These are phyloP conservation scores for Rutidosis leptorrhynchoides DNA, from an alignment of 129 eudicot species.

Conservation along the genomic window DNA sequence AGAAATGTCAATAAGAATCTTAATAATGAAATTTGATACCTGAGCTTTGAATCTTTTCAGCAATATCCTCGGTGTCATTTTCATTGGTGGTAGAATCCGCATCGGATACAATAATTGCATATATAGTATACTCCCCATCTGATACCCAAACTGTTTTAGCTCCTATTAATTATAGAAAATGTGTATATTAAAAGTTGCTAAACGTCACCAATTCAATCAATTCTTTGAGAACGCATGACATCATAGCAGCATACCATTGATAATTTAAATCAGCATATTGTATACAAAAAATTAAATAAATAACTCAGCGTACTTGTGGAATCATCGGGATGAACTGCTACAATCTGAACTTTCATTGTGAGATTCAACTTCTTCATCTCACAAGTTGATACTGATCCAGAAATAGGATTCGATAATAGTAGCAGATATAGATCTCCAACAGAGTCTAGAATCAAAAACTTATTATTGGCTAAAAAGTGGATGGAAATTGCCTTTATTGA, in stretches of 20 bases:
- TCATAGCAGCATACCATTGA: not conserved
- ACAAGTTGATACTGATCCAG: slow-evolving; percentile 44
- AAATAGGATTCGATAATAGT: slow-evolving; percentile 38
- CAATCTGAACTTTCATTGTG: slow-evolving; percentile 56
- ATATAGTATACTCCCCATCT: slow-evolving; percentile 72
- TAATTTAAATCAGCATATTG: slow-evolving; percentile 1
- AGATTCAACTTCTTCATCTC: slow-evolving; percentile 55
- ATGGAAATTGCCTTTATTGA: slow-evolving; percentile 60
- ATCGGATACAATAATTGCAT: slow-evolving; percentile 50
- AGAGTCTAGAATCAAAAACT: slow-evolving; percentile 73
- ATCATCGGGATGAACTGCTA: slow-evolving; percentile 66
- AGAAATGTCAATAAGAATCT: not conserved
- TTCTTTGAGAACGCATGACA: not conserved
- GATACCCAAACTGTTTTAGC: slow-evolving; percentile 75
- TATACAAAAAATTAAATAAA: slow-evolving; percentile 4
- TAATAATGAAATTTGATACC: slow-evolving; percentile 31
- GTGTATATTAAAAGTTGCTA: slow-evolving; percentile 13
- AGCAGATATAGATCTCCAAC: slow-evolving; percentile 62
- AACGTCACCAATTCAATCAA: slow-evolving; percentile 22
- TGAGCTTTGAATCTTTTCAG: slow-evolving; percentile 43
- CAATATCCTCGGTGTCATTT: slow-evolving; percentile 37
- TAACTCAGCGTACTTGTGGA: slow-evolving; percentile 47
- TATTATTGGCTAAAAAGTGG: slow-evolving; percentile 56
- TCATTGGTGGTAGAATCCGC: slow-evolving; percentile 38
- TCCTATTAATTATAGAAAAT: slow-evolving; percentile 45